Evolutionary conservation across 805 yeast species (phyloP), one percentile per base, ranked within the genome.

Genomic region (Metschnikowia kofuensis): DNA sequence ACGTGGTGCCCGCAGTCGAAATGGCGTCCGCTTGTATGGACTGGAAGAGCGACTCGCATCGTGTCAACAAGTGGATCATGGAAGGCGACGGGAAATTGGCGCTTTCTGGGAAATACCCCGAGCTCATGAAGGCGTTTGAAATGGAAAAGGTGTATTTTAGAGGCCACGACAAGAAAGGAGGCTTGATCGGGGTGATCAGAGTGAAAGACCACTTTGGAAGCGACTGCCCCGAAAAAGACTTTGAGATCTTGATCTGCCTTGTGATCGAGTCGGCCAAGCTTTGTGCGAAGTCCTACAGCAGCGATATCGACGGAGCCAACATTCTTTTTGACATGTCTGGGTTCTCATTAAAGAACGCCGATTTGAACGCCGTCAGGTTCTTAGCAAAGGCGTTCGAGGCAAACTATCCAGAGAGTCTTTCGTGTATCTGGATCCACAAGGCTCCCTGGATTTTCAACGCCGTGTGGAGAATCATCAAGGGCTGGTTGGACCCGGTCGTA

Each of bases 361-460:
- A 94, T 69, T 89, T 89, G 65, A 75, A 80, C 7, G 89, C 97
- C 8, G 95, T 92, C 48, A 89, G 89, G 69, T 92, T 88, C 68
- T 80, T 94, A 71, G 85, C 94, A 53, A 81, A 82, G 50, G 86
- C 91, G 48, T 90, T 94, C 66, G 98, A 94, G 74, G 96, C 96
- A 0, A 96, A 92, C 66, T 94, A 91, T 67, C 99, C 99, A 1
- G 99, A 94, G 70, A 85, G 88, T 39, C 78, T 94, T 47, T 96
- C 96, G 21, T 80, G 80, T 46, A 71, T 94, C 47, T 79, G 89
- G 61, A 84, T 94, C 53, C 96, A 89, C 72, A 87, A 87, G 60
- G 97, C 99, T 0, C 99, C 99, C 26, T 90, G 97, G 97, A 82
- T 94, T 45, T 94, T 94, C 74, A 83, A 87, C 48, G 92, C 97